Base-by-base conservation (phyloP, 2,329 filamentous ascomycete genomes). In the Elsinoe ampelina region DNA sequence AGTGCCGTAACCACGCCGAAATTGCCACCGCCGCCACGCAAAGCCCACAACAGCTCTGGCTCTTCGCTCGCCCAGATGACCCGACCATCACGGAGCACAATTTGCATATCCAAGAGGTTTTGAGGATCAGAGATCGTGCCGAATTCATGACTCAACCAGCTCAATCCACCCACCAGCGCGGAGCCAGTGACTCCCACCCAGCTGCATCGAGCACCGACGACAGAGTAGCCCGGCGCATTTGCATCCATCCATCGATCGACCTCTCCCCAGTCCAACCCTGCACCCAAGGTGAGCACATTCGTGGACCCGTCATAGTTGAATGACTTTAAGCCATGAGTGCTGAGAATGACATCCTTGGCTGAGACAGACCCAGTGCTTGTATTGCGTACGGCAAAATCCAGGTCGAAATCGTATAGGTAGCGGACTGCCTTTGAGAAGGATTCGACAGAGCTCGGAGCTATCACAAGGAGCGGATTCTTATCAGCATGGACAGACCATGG, bases 31-130 rank as follows among this genome's bases (percentile, higher is more conserved):
- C 70, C 70, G 1, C 71, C 72, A n/a, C 72, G 65, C 8, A 74
- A 61, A 4, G 70, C 71, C 70, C 71, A 74, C 12, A 74, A 62
- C 1, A 74, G 63, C 15, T 74, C 72, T 2, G 72, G 68, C 52
- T 73, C 69, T 20, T 63, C 17, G 7, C 66, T 68, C 1, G 71
- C 71, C 72, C 72, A 74, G 1, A 72, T 54, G 4, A 68, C 59
- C 1, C 60, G 60, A 0, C 73, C 73, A 55, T 74, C 69, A 5
- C 65, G 61, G 32, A 68, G 65, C 17, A 73, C 68, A 7, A 75
- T 62, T 52, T 72, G 65, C 1, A 66, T 68, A 58, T 74, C 71
- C 1, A 74, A 63, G 57, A 74, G 61, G 59, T 73, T 75, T 22
- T 67, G 63, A 11, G 72, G 71, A 58, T 75, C 72, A 20, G 67